Conservation (phyloP, 2,329 filamentous ascomycete species). For the Zymoseptoria crescenta region DNA sequence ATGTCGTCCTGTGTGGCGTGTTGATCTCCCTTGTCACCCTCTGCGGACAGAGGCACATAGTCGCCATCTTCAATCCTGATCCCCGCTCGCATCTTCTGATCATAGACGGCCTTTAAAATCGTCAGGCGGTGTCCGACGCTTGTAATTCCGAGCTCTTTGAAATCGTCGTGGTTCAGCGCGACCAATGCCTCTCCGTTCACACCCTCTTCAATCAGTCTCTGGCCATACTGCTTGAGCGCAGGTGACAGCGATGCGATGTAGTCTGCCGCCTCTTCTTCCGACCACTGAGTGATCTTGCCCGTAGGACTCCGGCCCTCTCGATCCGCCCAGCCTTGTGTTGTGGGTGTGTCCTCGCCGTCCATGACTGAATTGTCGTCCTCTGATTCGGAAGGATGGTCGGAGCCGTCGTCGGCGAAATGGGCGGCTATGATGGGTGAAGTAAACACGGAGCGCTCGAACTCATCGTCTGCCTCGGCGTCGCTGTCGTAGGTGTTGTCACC, state of each 20-base stretch:
- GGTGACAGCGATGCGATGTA: slow-evolving; percentile 54
- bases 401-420: slow-evolving; percentile 53
- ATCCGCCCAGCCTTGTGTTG: slow-evolving; percentile 44
- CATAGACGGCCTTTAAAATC: slow-evolving; percentile 92
- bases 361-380: slow-evolving; percentile 31
- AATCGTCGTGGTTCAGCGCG: slow-evolving; percentile 79
- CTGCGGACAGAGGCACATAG: slow-evolving; percentile 85
- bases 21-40: slow-evolving; percentile 76
- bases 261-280: slow-evolving; percentile 79
- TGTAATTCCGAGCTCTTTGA: slow-evolving; percentile 87
- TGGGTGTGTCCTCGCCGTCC: slow-evolving; percentile 62
- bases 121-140: slow-evolving; percentile 93
- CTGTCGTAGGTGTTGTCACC: slow-evolving; percentile 55
- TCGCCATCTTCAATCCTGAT: slow-evolving; percentile 86
- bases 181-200: slow-evolving; percentile 89
- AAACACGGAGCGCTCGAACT: slow-evolving; percentile 65
- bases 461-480: slow-evolving; percentile 71
- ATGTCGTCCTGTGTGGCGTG: slow-evolving; percentile 90
- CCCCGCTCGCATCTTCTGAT: slow-evolving; percentile 90
- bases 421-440: slow-evolving; percentile 57
- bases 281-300: slow-evolving; percentile 72
- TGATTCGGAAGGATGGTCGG: slow-evolving; percentile 55
- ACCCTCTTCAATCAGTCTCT: slow-evolving; percentile 64
- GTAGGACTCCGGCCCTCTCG: slow-evolving; percentile 49
- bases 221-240: slow-evolving; percentile 28